Evolutionary conservation across 805 yeast genomes (phyloP).

Genomic region (Pichia manshurica): DNA sequence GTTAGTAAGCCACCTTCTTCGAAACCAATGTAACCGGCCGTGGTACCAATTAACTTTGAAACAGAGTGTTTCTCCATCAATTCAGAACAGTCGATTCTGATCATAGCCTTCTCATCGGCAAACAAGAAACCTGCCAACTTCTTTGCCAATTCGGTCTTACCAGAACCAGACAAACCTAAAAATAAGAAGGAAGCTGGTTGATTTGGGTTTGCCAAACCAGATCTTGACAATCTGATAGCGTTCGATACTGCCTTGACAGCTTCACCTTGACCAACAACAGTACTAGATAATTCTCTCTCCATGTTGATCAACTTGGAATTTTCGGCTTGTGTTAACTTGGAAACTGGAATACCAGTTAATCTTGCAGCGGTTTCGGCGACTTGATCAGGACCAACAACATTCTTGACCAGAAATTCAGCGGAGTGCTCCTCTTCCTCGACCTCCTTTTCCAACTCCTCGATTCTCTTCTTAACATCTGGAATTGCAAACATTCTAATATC

Average conservation of each 20-base stretch:
- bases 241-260: constrained; percentile 96
- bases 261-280: constrained; percentile 92
- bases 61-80: constrained; percentile 93
- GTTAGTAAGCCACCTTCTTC: constrained; percentile 97
- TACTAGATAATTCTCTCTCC: constrained; percentile 78
- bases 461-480: constrained; percentile 80
- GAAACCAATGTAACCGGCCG: constrained; percentile 95
- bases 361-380: constrained; percentile 97
- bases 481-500: constrained; percentile 96
- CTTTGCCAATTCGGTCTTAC: constrained; percentile 97
- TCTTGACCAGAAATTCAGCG: constrained; percentile 62
- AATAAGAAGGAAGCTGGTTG: constrained; percentile 95
- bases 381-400: constrained; percentile 70
- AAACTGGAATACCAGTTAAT: constrained; percentile 94
- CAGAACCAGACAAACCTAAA: constrained; percentile 94
- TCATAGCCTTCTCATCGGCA: constrained; percentile 94
- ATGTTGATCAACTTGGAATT: constrained; percentile 88
- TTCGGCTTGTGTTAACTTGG: constrained; percentile 91
- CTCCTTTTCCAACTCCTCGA: constrained; percentile 66
- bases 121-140: constrained; percentile 93
- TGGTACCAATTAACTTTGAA: constrained; percentile 91
- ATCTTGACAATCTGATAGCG: constrained; percentile 86
- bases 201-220: constrained; percentile 93
- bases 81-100: constrained; percentile 96
- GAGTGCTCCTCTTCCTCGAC: constrained; percentile 57